Evolutionary conservation across 768 basidiomycete species (phyloP), one percentile per base, ranked within the genome.

Genomic region (Podaxis pistillaris): DNA sequence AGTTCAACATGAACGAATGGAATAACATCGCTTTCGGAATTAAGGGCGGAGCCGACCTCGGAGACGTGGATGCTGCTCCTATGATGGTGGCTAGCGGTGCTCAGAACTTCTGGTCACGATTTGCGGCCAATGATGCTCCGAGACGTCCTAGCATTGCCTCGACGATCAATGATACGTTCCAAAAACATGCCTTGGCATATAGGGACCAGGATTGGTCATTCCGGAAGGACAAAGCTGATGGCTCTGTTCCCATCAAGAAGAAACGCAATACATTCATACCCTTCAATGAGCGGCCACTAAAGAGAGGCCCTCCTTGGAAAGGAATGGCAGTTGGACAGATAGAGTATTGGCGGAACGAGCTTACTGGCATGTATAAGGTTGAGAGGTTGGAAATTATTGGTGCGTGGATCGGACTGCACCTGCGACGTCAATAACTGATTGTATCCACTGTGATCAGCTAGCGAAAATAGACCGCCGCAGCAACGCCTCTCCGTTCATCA

Each of bases 401-500:
- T 62, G 51, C 5, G 61, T 22, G 33, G 28, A 36, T 50, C 9
- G 9, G 24, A 28, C 17, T 24, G 19, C 12, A 17, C 19, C 44
- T 38, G 33, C 19, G 22, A 28, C 1, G 26, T 15, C 13, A 19
- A n/a, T 50, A 7, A 30, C 44, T 62, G 4, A 62, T 11, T 26
- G 30, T 55, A 22, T 33, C 7, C 33, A 15, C 22, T 51, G 22
- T 40, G 19, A 36, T 56, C 33, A 62, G 61, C 47, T 26, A 51
- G 47, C 15, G 61, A 62, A 56, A 62, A 26, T 62, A 62, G 55
- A 33, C 54, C 61, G 15, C 80, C 81, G 8, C 88, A 89, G 62
- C 89, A 91, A 65, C 86, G 91, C 22, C 76, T 93, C 24, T 84
- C 85, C 56, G 76, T 90, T 47, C 79, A 79, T 7, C 85, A 85